Evolutionary conservation across 768 basidiomycete species (phyloP).

Genomic region (Leccinum arenicola): DNA sequence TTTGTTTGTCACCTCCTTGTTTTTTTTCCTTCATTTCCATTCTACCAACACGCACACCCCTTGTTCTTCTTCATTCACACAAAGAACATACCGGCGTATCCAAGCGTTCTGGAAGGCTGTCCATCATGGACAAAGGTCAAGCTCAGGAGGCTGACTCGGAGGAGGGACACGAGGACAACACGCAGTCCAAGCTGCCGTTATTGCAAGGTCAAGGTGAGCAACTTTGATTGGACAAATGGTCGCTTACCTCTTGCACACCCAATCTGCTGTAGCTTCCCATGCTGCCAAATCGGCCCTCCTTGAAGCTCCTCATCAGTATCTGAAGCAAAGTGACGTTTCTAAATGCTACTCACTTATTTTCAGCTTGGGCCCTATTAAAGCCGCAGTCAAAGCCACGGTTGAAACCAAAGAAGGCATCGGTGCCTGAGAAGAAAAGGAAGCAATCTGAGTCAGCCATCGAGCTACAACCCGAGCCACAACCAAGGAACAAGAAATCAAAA

Average conservation of each 20-base stretch:
- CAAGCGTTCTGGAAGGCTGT: not conserved
- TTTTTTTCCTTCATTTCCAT: too few species aligned
- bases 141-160: too few species aligned
- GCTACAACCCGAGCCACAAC: not conserved
- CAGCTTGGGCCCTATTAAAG: not conserved
- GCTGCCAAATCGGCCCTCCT: not conserved
- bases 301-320: not conserved
- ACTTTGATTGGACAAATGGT: not conserved
- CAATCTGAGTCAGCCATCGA: not conserved
- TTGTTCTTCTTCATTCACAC: too few species aligned
- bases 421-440: not conserved
- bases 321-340: not conserved
- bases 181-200: not conserved
- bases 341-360: not conserved
- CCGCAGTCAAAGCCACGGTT: not conserved
- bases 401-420: not conserved
- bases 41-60: too few species aligned
- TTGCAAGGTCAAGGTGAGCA: not conserved
- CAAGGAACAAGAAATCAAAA: not conserved
- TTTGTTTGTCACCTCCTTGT: too few species aligned
- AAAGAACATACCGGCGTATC: not conserved
- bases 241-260: not conserved
- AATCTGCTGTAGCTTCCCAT: not conserved
- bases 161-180: not conserved
- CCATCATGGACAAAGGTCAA: not conserved